Conservation (phyloP, 257 asterid genomes). For the Salvia hispanica region DNA sequence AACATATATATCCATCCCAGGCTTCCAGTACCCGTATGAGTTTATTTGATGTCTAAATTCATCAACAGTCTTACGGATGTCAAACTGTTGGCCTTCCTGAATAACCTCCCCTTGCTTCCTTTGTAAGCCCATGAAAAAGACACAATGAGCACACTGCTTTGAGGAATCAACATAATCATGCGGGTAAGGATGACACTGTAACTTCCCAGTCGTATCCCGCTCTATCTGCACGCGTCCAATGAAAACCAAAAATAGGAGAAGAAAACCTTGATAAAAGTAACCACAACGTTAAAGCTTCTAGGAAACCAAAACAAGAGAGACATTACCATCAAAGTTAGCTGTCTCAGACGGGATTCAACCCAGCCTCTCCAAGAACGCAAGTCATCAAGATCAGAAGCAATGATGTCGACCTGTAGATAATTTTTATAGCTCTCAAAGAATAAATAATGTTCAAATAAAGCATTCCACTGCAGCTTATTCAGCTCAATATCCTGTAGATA, state of each 20-base stretch:
- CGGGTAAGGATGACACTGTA: slow-evolving; percentile 95
- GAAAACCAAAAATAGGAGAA: slow-evolving; percentile 28
- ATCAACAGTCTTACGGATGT: slow-evolving; percentile 89
- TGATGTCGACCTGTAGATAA: slow-evolving; percentile 81
- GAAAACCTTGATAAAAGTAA: neutral
- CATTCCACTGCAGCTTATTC: slow-evolving; percentile 68
- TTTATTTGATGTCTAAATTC: slow-evolving; percentile 82
- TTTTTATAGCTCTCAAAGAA: slow-evolving; percentile 91
- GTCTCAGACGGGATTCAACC: slow-evolving; percentile 97
- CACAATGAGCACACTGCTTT: slow-evolving; percentile 70
- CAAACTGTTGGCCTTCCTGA: slow-evolving; percentile 94
- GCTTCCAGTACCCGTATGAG: slow-evolving; percentile 79
- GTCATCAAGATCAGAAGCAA: slow-evolving; percentile 83
- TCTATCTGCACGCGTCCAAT: slow-evolving; percentile 72
- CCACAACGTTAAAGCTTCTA: neutral
- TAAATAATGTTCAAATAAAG: slow-evolving; percentile 77
- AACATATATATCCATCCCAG: slow-evolving; percentile 88
- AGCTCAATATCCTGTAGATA: slow-evolving; percentile 84
- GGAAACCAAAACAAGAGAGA: slow-evolving; percentile 31
- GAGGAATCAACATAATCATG: slow-evolving; percentile 68
- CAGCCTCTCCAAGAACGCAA: slow-evolving; percentile 97
- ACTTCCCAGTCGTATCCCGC: slow-evolving; percentile 78
- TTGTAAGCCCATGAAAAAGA: slow-evolving; percentile 90
- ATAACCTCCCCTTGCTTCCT: slow-evolving; percentile 79
- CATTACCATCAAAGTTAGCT: slow-evolving; percentile 83